Evolutionary conservation across 345 rosid species (phyloP).

Genomic region (Bruguiera sexangula): DNA sequence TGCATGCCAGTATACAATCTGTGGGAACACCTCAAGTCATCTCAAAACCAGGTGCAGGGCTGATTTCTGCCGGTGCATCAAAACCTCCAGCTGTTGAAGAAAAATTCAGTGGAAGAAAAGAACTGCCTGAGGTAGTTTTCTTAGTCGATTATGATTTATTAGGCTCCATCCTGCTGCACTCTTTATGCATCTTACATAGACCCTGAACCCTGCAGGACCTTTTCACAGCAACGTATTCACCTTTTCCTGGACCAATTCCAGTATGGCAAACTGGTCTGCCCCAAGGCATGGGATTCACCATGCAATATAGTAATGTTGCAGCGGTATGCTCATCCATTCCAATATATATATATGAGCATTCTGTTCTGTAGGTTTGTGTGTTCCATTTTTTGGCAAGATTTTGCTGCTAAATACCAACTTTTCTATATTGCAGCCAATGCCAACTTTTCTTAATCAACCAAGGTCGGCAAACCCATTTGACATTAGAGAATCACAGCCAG

Average conservation of each 20-base stretch:
- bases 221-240: conserved; percentile 55
- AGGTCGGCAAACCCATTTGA: conserved; percentile 88
- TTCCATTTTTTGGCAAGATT: conserved; percentile 1
- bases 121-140: conserved; percentile 65
- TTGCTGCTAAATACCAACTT: conserved; percentile 2
- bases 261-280: conserved; percentile 81
- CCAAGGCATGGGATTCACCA: conserved; percentile 51
- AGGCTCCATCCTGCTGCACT: conserved; percentile 1
- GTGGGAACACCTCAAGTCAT: conserved; percentile 38
- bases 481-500: conserved; percentile 43
- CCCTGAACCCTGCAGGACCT: conserved; percentile 57
- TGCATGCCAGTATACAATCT: conserved; percentile 46
- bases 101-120: conserved; percentile 57
- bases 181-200: neutral
- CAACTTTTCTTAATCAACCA: conserved; percentile 45
- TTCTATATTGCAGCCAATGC: conserved; percentile 48
- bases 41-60: conserved; percentile 29
- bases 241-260: conserved; percentile 47
- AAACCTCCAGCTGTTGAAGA: conserved; percentile 42
- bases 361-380: conserved; percentile 2
- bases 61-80: conserved; percentile 27
- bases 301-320: conserved; percentile 56
- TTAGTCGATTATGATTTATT: neutral
- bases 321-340: conserved; percentile 38
- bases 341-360: conserved; percentile 6